Percentiles rank a stretch among this genome's conserved stretches.
These are phyloP conservation scores for Furculomyces boomerangus DNA, from an alignment of 371 early-diverging fungal species.

Conservation along the genomic window DNA sequence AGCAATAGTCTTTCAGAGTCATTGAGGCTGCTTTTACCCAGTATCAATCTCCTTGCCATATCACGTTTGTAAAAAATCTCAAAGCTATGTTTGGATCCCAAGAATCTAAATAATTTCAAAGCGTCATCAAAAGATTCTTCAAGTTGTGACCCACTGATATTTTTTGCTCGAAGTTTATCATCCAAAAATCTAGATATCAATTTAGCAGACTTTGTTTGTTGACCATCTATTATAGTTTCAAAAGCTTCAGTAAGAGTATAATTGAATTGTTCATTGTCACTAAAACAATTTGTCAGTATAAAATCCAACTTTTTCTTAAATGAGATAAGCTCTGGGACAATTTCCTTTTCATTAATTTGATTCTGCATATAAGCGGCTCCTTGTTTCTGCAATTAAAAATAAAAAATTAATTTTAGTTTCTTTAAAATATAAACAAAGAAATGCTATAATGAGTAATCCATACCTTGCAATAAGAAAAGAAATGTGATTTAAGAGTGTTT, in stretches of 20 bases:
- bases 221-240: constrained; percentile 65
- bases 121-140: constrained; percentile 41
- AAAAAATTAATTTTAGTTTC: neutral
- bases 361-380: constrained; percentile 27
- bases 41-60: constrained; percentile 70
- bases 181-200: constrained; percentile 70
- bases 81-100: constrained; percentile 87
- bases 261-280: constrained; percentile 31
- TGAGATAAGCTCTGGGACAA: constrained; percentile 48
- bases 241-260: constrained; percentile 66
- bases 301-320: constrained; percentile 48
- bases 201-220: constrained; percentile 76
- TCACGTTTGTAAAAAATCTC: constrained; percentile 87
- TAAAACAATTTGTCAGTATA: constrained; percentile 40
- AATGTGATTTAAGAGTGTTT: neutral
- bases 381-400: neutral
- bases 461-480: neutral
- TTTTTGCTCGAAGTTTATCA: constrained; percentile 19
- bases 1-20: constrained; percentile 76
- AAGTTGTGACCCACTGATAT: constrained; percentile 16
- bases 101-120: constrained; percentile 67
- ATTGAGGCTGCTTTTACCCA: constrained; percentile 48
- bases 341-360: constrained; percentile 27
- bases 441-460: neutral
- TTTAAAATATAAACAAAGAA: neutral